These are phyloP conservation scores for Suhomyces taliae DNA, from an alignment of 1,139 yeast species.

Conservation along the genomic window DNA sequence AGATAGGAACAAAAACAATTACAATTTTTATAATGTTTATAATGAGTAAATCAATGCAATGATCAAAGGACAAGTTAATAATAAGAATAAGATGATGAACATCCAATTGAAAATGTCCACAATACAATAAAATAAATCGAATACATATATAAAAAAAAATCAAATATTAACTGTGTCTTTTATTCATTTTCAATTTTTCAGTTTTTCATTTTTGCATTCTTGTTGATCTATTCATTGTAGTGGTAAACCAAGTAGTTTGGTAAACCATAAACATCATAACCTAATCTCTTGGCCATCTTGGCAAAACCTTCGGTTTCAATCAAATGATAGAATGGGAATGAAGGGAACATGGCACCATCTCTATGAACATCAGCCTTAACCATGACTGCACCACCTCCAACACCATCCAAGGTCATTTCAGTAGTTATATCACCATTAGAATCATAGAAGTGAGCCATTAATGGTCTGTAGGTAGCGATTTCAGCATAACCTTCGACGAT, in stretches of 20 bases:
- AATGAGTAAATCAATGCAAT: too few relatives aligned
- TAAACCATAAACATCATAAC: constrained; percentile 86
- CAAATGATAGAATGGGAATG: constrained; percentile 93
- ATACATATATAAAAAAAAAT: too few relatives aligned
- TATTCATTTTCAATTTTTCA: too few relatives aligned
- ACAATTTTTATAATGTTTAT: too few relatives aligned
- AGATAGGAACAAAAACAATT: too few relatives aligned
- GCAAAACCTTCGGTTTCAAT: constrained; percentile 99
- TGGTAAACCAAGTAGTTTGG: constrained; percentile 95
- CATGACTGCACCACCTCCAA: constrained; percentile 93
- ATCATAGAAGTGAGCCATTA: constrained; percentile 88
- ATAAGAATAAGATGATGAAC: too few relatives aligned
- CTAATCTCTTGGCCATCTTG: constrained; percentile 92
- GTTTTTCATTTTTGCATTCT: too few relatives aligned
- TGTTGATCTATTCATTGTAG: constrained; percentile 53
- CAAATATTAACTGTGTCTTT: too few relatives aligned
- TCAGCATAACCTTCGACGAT: constrained; percentile 91
- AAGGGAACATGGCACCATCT: constrained; percentile 99
- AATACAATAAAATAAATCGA: too few relatives aligned
- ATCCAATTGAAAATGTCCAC: too few relatives aligned
- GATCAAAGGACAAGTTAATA: too few relatives aligned
- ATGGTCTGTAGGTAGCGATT: constrained; percentile 90
- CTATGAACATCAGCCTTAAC: constrained; percentile 97
- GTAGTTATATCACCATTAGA: constrained; percentile 57
- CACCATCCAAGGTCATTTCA: constrained; percentile 89